Evolutionary conservation across 768 basidiomycete genomes (phyloP).

Genomic region (Boletus eberwhitei): DNA sequence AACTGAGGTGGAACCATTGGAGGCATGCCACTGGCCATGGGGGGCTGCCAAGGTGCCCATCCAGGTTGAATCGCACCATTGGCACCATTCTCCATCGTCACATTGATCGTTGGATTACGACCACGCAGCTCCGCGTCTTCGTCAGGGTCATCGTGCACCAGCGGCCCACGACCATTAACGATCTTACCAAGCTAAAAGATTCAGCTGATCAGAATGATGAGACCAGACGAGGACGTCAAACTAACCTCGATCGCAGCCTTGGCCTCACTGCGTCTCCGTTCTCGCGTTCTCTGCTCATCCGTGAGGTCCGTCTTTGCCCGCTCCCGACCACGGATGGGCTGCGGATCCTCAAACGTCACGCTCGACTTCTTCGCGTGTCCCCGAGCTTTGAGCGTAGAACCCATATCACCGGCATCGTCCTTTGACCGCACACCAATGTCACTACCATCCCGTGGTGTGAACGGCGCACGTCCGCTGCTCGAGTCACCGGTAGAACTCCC

Average conservation of each 20-base stretch:
- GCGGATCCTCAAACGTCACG: conserved; percentile 65
- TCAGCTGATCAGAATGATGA: conserved; percentile 4
- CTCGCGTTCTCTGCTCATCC: conserved; percentile 58
- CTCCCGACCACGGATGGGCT: conserved; percentile 29
- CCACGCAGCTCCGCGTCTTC: conserved; percentile 33
- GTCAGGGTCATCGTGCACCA: conserved; percentile 48
- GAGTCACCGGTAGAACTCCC: conserved; percentile 81
- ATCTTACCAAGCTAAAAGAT: conserved; percentile 73
- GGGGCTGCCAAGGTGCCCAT: conserved; percentile 31
- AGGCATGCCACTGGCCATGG: conserved; percentile 22
- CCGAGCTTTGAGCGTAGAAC: conserved; percentile 28
- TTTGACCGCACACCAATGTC: conserved; percentile 39
- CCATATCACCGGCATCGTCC: conserved; percentile 22
- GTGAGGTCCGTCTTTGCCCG: conserved; percentile 30
- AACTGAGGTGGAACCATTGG: conserved; percentile 41
- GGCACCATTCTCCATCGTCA: conserved; percentile 34
- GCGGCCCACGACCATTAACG: conserved; percentile 72
- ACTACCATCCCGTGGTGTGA: conserved; percentile 78
- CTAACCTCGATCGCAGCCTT: conserved; percentile 81
- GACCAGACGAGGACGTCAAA: background rate
- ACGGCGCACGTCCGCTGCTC: conserved; percentile 69
- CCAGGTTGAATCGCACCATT: conserved; percentile 31
- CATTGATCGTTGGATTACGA: conserved; percentile 33
- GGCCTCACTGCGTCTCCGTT: conserved; percentile 79
- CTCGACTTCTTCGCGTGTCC: conserved; percentile 54